A percentile compares a stretch with the other conserved stretches of the same genome.
Evolutionary conservation across 2,329 filamentous ascomycete species (phyloP).

Genomic region (Diplodia scrobiculata): DNA sequence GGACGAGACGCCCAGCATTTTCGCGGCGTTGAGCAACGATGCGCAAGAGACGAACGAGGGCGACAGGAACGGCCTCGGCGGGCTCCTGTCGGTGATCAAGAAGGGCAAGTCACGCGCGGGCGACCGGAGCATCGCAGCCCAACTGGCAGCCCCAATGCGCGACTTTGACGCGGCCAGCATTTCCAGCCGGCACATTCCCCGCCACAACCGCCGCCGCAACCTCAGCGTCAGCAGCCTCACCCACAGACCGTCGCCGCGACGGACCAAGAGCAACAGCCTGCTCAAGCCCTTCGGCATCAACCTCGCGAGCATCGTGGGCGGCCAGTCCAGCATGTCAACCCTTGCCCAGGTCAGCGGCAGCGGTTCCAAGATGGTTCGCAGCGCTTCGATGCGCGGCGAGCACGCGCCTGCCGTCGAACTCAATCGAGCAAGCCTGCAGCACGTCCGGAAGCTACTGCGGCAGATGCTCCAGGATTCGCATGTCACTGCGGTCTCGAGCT

Average conservation of each 20-base stretch:
- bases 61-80: constrained; percentile 72
- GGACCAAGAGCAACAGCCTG: constrained; percentile 57
- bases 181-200: constrained; percentile 61
- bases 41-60: constrained; percentile 66
- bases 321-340: constrained; percentile 27
- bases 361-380: constrained; percentile 60
- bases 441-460: constrained; percentile 80
- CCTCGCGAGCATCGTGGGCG: constrained; percentile 43
- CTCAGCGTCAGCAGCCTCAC: constrained; percentile 78
- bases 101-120: constrained; percentile 72
- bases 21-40: constrained; percentile 70
- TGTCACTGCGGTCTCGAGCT: constrained; percentile 72
- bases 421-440: constrained; percentile 81
- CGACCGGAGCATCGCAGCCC: constrained; percentile 72
- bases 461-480: constrained; percentile 78
- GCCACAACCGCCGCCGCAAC: constrained; percentile 73
- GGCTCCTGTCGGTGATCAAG: constrained; percentile 70
- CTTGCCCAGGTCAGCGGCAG: constrained; percentile 30
- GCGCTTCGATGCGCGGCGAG: constrained; percentile 76
- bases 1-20: constrained; percentile 86
- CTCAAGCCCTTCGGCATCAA: constrained; percentile 50
- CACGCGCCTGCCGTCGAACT: constrained; percentile 77
- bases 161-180: constrained; percentile 68
- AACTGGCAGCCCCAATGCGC: constrained; percentile 66
- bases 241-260: constrained; percentile 72